Evolutionary conservation across 805 yeast species (phyloP).

Genomic region (Myxozyma melibiosi): DNA sequence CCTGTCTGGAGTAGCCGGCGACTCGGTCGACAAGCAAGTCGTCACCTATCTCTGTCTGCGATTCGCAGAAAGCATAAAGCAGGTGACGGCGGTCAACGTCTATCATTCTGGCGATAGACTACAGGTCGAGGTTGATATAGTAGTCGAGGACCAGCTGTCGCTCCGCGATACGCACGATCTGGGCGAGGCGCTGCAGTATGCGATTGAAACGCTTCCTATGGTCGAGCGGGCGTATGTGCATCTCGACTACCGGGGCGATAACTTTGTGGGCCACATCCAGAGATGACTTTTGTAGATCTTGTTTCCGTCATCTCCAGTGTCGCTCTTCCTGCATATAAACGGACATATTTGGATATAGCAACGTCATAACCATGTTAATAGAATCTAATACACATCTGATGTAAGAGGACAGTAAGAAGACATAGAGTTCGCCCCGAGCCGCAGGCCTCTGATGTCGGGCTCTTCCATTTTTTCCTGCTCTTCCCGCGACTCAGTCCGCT

Average conservation of each 20-base stretch:
- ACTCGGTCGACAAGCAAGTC: conserved; percentile 54
- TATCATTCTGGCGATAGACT: conserved; percentile 68
- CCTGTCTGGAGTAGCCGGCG: conserved; percentile 63
- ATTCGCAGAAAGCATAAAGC: conserved; percentile 59
- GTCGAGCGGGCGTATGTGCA: conserved; percentile 72
- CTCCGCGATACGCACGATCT: conserved; percentile 65
- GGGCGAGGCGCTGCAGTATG: conserved; percentile 67
- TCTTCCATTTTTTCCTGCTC: no score
- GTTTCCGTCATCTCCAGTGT: no score
- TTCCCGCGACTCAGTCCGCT: no score
- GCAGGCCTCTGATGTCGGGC: no score
- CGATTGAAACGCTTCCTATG: conserved; percentile 63
- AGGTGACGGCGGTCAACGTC: conserved; percentile 57
- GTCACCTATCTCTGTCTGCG: conserved; percentile 58
- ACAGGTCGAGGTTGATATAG: conserved; percentile 66
- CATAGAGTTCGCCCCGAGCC: no score
- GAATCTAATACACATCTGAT: no score
- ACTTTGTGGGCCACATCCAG: conserved; percentile 44
- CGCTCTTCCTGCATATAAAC: no score
- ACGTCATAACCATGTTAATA: no score
- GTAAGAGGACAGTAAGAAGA: no score
- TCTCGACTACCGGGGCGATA: conserved; percentile 51
- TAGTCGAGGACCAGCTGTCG: conserved; percentile 49
- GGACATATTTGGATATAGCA: no score
- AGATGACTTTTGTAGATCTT: conserved; percentile 11